Percentiles rank a stretch among this genome's conserved stretches.
phyloP scores from a whole-genome alignment of 441 rosid genomes.

The Corymbia calophylla region DNA sequence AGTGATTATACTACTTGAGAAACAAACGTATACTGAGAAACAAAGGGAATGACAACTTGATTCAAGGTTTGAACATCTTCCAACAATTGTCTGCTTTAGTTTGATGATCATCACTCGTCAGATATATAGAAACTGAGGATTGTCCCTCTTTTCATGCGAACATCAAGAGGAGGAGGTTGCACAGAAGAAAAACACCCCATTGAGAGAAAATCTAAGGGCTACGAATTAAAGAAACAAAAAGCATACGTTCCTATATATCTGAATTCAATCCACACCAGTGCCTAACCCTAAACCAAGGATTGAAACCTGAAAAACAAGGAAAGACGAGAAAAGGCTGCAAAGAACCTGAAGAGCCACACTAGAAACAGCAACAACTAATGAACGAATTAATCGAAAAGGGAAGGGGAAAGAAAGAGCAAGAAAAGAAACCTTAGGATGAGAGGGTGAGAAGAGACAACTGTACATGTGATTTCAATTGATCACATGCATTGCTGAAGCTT shows the following conservation, averaged over 20 bases:
- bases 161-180: neutral
- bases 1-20: neutral
- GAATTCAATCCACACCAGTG: neutral
- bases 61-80: neutral
- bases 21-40: neutral
- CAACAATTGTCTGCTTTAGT: neutral
- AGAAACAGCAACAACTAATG: neutral
- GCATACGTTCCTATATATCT: neutral
- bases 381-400: neutral
- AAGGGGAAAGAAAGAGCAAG: neutral
- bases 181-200: neutral
- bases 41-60: neutral
- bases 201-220: neutral
- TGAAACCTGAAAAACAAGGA: neutral
- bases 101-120: neutral
- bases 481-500: neutral
- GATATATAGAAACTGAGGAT: neutral
- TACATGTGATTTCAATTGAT: neutral
- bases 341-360: neutral
- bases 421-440: neutral
- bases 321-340: neutral
- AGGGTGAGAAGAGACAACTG: neutral
- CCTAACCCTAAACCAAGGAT: neutral
- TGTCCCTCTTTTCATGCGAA: neutral
- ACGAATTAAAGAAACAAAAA: neutral